Conservation (phyloP, 1,139 yeast species). For the Wickerhamomyces sp. region DNA sequence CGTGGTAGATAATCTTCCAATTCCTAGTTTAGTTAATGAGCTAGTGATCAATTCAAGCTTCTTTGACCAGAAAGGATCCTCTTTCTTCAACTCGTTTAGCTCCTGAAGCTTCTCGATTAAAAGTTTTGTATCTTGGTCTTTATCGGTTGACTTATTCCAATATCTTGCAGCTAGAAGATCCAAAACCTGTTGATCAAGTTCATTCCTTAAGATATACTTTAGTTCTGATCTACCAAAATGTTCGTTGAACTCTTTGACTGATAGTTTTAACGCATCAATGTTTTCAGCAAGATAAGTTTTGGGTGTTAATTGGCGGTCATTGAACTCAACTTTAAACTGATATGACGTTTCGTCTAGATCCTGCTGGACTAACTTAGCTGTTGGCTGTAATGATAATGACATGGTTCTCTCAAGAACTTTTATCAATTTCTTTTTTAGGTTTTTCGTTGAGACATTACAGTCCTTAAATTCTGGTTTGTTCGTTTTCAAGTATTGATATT, state of each 20-base stretch:
- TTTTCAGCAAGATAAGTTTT: conserved; percentile 92
- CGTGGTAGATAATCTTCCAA: conserved; percentile 85
- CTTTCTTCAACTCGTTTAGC: conserved; percentile 48
- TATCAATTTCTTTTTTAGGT: conserved; percentile 76
- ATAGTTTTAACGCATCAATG: conserved; percentile 79
- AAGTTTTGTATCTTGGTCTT: conserved; percentile 14
- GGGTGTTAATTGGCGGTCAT: conserved; percentile 90
- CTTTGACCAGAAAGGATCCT: conserved; percentile 82
- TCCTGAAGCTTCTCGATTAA: conserved; percentile 44
- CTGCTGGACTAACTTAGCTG: conserved; percentile 78
- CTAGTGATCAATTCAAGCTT: conserved; percentile 82
- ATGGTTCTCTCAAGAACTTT: conserved; percentile 84
- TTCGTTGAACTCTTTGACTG: conserved; percentile 82
- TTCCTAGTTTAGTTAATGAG: conserved; percentile 83
- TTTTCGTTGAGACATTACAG: conserved; percentile 73
- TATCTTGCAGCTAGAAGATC: conserved; percentile 86
- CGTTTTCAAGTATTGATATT: conserved; percentile 52
- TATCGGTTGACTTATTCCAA: conserved; percentile 54
- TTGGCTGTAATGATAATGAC: conserved; percentile 86
- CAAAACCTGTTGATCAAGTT: conserved; percentile 82
- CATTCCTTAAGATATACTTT: conserved; percentile 71
- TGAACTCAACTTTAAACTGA: conserved; percentile 92
- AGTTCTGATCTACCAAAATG: conserved; percentile 82
- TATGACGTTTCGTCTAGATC: conserved; percentile 93
- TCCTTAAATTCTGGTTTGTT: conserved; percentile 57